These are phyloP conservation scores for Yamadazyma ubonensis DNA, from an alignment of 805 yeast species.

Conservation along the genomic window DNA sequence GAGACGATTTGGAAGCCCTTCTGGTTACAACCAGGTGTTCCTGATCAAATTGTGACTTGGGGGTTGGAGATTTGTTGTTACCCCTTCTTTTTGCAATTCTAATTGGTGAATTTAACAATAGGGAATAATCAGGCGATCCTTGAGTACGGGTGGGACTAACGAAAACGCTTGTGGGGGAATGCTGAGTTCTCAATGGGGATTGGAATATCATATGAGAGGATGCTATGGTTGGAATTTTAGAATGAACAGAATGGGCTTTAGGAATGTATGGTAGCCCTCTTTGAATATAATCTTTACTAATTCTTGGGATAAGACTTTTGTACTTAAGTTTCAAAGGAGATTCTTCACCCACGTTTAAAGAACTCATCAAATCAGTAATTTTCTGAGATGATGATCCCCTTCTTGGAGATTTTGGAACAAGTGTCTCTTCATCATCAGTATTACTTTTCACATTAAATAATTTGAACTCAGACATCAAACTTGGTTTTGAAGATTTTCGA, in stretches of 20 bases:
- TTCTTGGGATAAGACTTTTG: constrained; percentile 5
- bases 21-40: neutral
- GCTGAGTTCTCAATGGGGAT: constrained; percentile 19
- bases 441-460: neutral
- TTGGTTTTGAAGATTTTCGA: constrained; percentile 9
- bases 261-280: neutral
- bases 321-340: neutral
- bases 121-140: constrained; percentile 6
- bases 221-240: constrained; percentile 28
- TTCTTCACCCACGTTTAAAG: neutral
- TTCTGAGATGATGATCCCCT: neutral
- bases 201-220: constrained; percentile 31
- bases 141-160: neutral
- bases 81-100: constrained; percentile 4
- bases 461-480: constrained; percentile 12
- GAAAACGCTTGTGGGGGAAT: constrained; percentile 1
- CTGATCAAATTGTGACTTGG: constrained; percentile 3
- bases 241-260: neutral
- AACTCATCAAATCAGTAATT: neutral
- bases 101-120: constrained; percentile 6
- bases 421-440: constrained; percentile 19
- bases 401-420: constrained; percentile 10
- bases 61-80: constrained; percentile 14
- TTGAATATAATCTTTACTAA: constrained; percentile 1
- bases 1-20: constrained; percentile 6